Base-by-base conservation (phyloP, 2,329 filamentous ascomycete genomes). In the Apiospora arundinis region DNA sequence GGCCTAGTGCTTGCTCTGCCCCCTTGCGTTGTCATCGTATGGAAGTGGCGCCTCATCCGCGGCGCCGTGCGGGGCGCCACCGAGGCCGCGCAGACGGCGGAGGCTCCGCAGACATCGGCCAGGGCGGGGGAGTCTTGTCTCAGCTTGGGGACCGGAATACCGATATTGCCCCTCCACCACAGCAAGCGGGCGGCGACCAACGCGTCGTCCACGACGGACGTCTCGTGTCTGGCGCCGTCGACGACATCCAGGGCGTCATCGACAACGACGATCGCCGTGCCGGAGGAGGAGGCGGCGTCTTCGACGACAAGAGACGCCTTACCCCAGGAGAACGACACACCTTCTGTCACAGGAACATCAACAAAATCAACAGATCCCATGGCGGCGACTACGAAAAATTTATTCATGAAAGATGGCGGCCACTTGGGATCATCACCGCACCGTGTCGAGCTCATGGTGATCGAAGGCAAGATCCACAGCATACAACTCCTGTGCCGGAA, bases 41-140 rank as follows among this genome's bases (percentile, higher is more conserved):
- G 52, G 52, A 60, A 60, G 28, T 60, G 52, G 52, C 52, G 52
- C 52, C 7, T 60, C 52, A 60, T 60, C 52, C 52, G 52, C 52
- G 25, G 52, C 28, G 52, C 52, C 2, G 3, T 60, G 52, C 52
- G 52, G 52, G 32, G 28, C 28, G 7, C 7, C 12, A 14, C 0
- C 3, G 28, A 21, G 7, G 9, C 28, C 7, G 16, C 52, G 28
- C 7, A 21, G 8, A 32, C 32, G 52, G 16, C 49, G 14, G 16
- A 4, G n/a, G 8, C n/a, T 1, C 25, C 12, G 16, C 25, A 14
- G 40, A 14, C 40, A 8, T 12, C 42, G 2, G 11, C 42, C 12
- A 12, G 12, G 52, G 8, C 28, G 25, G 14, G 2, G 8, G 12
- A 12, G 7, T 32, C 14, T 2, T 32, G 16, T 9, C 28, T 60